Conservation (phyloP, 805 yeast genomes). For the Clavispora asparagi region DNA sequence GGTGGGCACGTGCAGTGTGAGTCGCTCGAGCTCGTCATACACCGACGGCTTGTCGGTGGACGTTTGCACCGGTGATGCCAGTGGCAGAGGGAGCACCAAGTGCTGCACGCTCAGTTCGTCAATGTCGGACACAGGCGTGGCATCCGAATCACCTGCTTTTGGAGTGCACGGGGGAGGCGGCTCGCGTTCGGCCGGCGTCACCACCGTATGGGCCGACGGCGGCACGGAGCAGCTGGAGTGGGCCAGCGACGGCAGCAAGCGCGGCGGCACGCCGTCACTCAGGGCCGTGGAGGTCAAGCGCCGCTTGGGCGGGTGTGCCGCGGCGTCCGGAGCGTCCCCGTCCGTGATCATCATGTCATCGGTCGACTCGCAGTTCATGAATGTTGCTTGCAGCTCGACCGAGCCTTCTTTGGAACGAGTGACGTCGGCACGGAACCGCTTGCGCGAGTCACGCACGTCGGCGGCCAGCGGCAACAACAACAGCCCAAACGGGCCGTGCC, state of each 20-base stretch:
- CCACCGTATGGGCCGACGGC: slow-evolving; percentile 3
- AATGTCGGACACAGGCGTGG: slow-evolving; percentile 31
- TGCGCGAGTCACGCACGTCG: slow-evolving; percentile 13
- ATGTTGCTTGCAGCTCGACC: slow-evolving; percentile 2
- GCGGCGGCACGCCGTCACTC: not conserved
- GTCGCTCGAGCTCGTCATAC: slow-evolving; percentile 16
- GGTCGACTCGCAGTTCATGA: slow-evolving; percentile 18
- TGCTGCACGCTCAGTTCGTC: slow-evolving; percentile 37
- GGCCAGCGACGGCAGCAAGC: not conserved
- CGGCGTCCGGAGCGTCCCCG: slow-evolving; percentile 19
- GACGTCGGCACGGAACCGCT: slow-evolving; percentile 19
- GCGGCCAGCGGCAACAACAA: slow-evolving; percentile 16
- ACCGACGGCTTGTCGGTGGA: slow-evolving; percentile 19
- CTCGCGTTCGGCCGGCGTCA: slow-evolving; percentile 3
- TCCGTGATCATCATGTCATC: slow-evolving; percentile 35
- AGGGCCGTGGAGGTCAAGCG: slow-evolving; percentile 19
- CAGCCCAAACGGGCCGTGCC: slow-evolving; percentile 26
- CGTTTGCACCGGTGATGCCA: slow-evolving; percentile 50
- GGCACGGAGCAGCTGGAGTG: slow-evolving; percentile 1
- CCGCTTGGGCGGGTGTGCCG: slow-evolving; percentile 34
- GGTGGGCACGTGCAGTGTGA: slow-evolving; percentile 11
- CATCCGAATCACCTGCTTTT: slow-evolving; percentile 22
- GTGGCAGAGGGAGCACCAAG: slow-evolving; percentile 65
- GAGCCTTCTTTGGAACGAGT: not conserved
- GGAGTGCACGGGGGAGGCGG: slow-evolving; percentile 24